phyloP scores from a whole-genome alignment of 2,329 filamentous ascomycete genomes.

The Pseudocercospora ulei region DNA sequence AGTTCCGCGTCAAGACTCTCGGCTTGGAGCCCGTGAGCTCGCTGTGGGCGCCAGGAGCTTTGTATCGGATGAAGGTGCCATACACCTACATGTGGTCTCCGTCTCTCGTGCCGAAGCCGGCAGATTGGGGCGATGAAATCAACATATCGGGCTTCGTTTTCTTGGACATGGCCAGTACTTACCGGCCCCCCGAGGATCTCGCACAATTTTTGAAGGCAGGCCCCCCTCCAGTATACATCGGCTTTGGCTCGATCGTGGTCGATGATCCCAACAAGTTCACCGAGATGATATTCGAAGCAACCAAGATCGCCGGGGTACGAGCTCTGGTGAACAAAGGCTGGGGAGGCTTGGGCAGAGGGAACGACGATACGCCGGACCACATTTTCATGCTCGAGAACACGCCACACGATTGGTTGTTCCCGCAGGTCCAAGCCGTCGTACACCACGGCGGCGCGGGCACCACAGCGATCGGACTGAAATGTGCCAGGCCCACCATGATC shows the following conservation, averaged over 20 bases:
- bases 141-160: conserved; percentile 35
- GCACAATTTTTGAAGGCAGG: conserved; percentile 47
- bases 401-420: conserved; percentile 70
- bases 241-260: conserved; percentile 66
- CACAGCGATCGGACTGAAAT: conserved; percentile 63
- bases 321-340: conserved; percentile 67
- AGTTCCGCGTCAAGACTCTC: conserved; percentile 59
- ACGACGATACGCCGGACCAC: conserved; percentile 52
- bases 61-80: conserved; percentile 63
- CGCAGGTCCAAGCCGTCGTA: conserved; percentile 54
- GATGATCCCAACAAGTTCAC: conserved; percentile 62
- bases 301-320: conserved; percentile 55
- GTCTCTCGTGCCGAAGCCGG: conserved; percentile 35
- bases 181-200: conserved; percentile 32
- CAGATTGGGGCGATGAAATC: conserved; percentile 37
- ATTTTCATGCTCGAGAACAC: conserved; percentile 64
- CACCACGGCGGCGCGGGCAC: conserved; percentile 73
- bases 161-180: conserved; percentile 33
- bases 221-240: conserved; percentile 59
- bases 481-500: conserved; percentile 62
- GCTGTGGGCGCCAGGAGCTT: conserved; percentile 64
- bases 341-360: conserved; percentile 56
- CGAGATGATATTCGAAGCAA: conserved; percentile 60
- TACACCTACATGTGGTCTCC: conserved; percentile 55
- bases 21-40: conserved; percentile 64